Evolutionary conservation across 2,329 filamentous ascomycete genomes (phyloP).

Genomic region (Cladophialophora carrionii): DNA sequence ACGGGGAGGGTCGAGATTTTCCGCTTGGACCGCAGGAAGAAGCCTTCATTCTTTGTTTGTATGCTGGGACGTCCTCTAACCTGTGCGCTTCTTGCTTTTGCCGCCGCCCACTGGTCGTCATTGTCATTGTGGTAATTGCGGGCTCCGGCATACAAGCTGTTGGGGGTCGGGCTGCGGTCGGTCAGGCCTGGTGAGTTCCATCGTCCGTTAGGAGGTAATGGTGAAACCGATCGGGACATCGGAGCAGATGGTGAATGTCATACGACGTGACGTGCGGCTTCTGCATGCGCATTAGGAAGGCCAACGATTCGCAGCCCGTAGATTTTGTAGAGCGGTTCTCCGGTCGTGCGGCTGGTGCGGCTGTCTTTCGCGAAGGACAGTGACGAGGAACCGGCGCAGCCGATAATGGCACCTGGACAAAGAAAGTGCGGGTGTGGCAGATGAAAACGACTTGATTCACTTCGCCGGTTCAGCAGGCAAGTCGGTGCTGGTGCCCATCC

Average conservation of each 20-base stretch:
- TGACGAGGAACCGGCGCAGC: not conserved
- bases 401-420: not conserved
- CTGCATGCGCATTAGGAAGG: constrained; percentile 10
- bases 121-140: constrained; percentile 55
- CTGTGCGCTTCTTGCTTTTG: constrained; percentile 74
- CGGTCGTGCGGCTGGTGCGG: not conserved
- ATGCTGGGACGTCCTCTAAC: constrained; percentile 77
- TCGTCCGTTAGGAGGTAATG: constrained; percentile 72
- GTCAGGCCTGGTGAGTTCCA: constrained; percentile 84
- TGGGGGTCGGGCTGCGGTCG: constrained; percentile 71
- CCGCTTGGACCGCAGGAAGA: constrained; percentile 83
- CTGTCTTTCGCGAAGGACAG: not conserved
- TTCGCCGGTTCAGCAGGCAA: not conserved
- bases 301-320: constrained; percentile 8
- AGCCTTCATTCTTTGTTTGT: constrained; percentile 78
- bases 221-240: constrained; percentile 89
- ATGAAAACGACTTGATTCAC: not conserved
- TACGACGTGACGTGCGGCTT: constrained; percentile 6
- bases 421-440: constrained; percentile 3
- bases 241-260: constrained; percentile 48
- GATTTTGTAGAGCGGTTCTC: constrained; percentile 12
- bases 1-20: constrained; percentile 77
- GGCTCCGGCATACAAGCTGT: constrained; percentile 51
- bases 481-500: constrained; percentile 3
- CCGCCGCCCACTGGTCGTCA: constrained; percentile 77